phyloP scores from a whole-genome alignment of 768 basidiomycete species.

The Boletus edulis region DNA sequence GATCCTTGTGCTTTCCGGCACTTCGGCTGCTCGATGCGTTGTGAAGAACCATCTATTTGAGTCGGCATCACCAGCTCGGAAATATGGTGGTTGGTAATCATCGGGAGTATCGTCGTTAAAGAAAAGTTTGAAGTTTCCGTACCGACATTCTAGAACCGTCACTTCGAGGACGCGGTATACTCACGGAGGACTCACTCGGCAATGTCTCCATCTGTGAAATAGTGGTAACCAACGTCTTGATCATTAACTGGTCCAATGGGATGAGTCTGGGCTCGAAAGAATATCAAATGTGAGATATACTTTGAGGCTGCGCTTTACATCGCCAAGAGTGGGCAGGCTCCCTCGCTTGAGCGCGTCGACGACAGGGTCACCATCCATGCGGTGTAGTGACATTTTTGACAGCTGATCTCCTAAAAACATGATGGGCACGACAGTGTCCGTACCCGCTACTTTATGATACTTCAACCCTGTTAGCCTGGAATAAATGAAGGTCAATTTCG shows the following conservation, averaged over 20 bases:
- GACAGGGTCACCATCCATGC: conserved; percentile 51
- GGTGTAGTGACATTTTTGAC: conserved; percentile 47
- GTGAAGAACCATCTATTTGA: conserved; percentile 79
- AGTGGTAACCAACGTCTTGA: conserved; percentile 77
- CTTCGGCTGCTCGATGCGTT: conserved; percentile 69
- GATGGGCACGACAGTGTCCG: conserved; percentile 57
- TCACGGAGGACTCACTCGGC: conserved; percentile 52
- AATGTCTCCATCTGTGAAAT: conserved; percentile 77
- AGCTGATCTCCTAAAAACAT: conserved; percentile 69
- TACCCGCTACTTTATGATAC: conserved; percentile 71
- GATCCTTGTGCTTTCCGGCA: conserved; percentile 69
- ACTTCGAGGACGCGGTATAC: background rate
- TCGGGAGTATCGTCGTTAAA: conserved; percentile 77
- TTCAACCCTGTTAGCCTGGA: conserved; percentile 27
- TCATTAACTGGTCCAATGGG: conserved; percentile 48
- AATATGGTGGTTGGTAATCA: conserved; percentile 84
- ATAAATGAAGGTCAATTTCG: background rate
- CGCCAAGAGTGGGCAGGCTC: conserved; percentile 66
- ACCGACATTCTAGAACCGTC: conserved; percentile 59
- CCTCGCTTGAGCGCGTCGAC: conserved; percentile 58
- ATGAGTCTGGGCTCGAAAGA: background rate
- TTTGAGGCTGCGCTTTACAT: conserved; percentile 82
- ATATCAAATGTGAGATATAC: conserved; percentile 32
- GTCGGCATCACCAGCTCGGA: conserved; percentile 67
- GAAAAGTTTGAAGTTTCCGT: conserved; percentile 85